These are phyloP conservation scores for Akanthomyces uredinophilus DNA, from an alignment of 2,329 filamentous ascomycete species.

Conservation along the genomic window DNA sequence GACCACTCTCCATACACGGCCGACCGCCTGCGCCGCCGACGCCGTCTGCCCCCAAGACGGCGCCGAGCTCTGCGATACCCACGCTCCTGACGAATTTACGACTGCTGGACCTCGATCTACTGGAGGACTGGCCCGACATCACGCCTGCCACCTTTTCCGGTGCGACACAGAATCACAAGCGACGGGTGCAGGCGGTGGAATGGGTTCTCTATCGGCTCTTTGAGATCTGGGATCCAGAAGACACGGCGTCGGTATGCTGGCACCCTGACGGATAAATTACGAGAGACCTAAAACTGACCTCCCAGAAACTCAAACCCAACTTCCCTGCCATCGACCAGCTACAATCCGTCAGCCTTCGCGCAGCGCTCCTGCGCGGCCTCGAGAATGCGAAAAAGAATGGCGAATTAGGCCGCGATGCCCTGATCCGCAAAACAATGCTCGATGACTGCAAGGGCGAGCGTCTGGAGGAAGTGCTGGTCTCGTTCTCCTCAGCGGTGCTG, in stretches of 20 bases:
- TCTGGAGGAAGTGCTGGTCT: conserved; percentile 77
- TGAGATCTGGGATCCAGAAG: conserved; percentile 72
- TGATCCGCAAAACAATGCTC: conserved; percentile 89
- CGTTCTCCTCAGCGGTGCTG: conserved; percentile 79
- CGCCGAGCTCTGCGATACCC: not conserved
- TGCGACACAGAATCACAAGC: conserved; percentile 69
- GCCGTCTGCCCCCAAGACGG: not conserved
- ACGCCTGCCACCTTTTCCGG: conserved; percentile 65
- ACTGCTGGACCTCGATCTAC: conserved; percentile 72
- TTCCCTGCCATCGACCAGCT: conserved; percentile 87
- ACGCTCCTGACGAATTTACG: conserved; percentile 78
- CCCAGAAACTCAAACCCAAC: conserved; percentile 81
- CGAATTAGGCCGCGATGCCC: conserved; percentile 68
- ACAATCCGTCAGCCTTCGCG: conserved; percentile 84
- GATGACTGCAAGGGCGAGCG: conserved; percentile 93
- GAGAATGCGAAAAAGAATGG: conserved; percentile 87
- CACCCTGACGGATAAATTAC: too few relatives aligned
- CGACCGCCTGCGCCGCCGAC: not conserved
- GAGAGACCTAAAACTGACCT: not conserved
- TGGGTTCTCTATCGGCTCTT: conserved; percentile 91
- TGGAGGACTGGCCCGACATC: conserved; percentile 76
- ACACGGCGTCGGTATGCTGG: conserved; percentile 70
- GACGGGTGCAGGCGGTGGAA: conserved; percentile 75
- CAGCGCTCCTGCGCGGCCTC: conserved; percentile 73
- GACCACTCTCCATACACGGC: conserved; percentile 8